phyloP scores from a whole-genome alignment of 2,329 filamentous ascomycete species.

The Metarhizium robertsii region DNA sequence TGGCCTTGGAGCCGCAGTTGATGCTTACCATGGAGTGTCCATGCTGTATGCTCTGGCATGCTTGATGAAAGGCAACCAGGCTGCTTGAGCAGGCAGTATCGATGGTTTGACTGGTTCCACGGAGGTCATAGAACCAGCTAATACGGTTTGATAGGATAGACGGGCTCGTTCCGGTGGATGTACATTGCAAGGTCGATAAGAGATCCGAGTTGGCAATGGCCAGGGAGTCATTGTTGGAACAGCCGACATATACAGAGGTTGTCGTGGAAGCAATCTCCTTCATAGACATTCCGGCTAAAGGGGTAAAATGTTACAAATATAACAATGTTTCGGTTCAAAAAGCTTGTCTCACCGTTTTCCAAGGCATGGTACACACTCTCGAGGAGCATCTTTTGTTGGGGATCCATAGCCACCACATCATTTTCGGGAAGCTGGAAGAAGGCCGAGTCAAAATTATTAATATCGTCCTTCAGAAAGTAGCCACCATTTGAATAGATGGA shows the following conservation, averaged over 20 bases:
- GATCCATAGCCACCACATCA: slow-evolving; percentile 39
- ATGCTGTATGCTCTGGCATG: slow-evolving; percentile 33
- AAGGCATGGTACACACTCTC: slow-evolving; percentile 45
- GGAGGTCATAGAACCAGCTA: slow-evolving; percentile 45
- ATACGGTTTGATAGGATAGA: slow-evolving; percentile 46
- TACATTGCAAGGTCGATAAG: slow-evolving; percentile 19
- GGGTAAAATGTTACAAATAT: too few relatives aligned
- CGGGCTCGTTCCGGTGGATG: slow-evolving; percentile 35
- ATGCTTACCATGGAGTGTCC: too few relatives aligned
- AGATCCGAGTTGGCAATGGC: too few relatives aligned
- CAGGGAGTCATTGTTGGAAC: too few relatives aligned
- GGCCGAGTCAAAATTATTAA: slow-evolving; percentile 39
- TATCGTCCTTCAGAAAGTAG: slow-evolving; percentile 36
- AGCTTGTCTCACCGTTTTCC: slow-evolving; percentile 37
- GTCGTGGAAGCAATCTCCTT: slow-evolving; percentile 37
- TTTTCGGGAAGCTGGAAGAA: slow-evolving; percentile 42
- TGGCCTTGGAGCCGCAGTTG: too few relatives aligned
- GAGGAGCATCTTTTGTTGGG: slow-evolving; percentile 41
- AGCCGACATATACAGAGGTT: slow-evolving; percentile 20
- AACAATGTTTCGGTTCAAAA: slow-evolving; percentile 30
- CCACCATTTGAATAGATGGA: slow-evolving; percentile 8
- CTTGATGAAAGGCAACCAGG: slow-evolving; percentile 39
- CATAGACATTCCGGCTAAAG: slow-evolving; percentile 31
- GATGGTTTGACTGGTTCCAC: slow-evolving; percentile 41
- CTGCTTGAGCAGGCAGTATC: slow-evolving; percentile 45